Percentiles rank a stretch among this genome's conserved stretches.
Evolutionary conservation across 352 stramenopile species (phyloP).

Genomic region (Thalassiosira livingstoniorum): DNA sequence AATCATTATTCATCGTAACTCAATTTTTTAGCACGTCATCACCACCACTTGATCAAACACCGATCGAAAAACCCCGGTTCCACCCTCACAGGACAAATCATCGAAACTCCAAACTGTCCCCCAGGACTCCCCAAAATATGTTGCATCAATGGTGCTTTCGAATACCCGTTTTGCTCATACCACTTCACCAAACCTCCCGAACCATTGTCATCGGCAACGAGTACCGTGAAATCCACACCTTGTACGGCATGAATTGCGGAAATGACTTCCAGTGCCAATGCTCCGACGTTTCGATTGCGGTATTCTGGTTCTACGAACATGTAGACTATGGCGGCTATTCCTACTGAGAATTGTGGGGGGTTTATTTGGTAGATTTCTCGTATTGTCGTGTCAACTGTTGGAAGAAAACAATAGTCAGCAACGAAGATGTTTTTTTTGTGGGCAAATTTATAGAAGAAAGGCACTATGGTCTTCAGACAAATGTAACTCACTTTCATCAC

Average conservation of each 20-base stretch:
- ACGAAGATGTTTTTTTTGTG: background rate
- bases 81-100: constrained; percentile 75
- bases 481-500: constrained; percentile 53
- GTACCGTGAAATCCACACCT: constrained; percentile 75
- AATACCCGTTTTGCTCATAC: constrained; percentile 78
- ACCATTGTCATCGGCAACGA: constrained; percentile 82
- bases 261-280: constrained; percentile 79
- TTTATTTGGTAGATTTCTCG: constrained; percentile 69
- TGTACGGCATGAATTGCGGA: constrained; percentile 74
- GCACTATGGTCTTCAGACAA: background rate
- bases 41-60: constrained; percentile 79
- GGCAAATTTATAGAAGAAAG: background rate
- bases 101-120: constrained; percentile 72
- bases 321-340: constrained; percentile 80
- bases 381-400: constrained; percentile 74
- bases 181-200: constrained; percentile 71
- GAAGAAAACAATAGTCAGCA: background rate
- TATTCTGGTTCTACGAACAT: constrained; percentile 82
- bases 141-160: constrained; percentile 73
- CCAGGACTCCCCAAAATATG: constrained; percentile 71
- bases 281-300: constrained; percentile 63
- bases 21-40: too few species aligned
- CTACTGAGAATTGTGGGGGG: constrained; percentile 26
- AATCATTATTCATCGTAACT: too few species aligned
- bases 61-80: constrained; percentile 58